Evolutionary conservation across 345 rosid species (phyloP).

Genomic region (Syzygium grande): DNA sequence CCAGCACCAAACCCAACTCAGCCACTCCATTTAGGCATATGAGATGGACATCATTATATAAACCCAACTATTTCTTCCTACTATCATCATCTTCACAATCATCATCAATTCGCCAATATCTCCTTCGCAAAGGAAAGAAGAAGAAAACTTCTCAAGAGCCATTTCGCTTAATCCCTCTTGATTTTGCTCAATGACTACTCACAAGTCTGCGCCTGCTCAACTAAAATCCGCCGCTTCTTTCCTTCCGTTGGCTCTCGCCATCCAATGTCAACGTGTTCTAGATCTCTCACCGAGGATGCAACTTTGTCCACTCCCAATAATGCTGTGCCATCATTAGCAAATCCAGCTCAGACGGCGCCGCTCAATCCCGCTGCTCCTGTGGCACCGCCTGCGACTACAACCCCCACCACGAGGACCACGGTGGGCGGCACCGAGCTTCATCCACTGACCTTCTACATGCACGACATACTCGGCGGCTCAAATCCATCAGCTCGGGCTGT

Average conservation of each 20-base stretch:
- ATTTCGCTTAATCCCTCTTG: background rate
- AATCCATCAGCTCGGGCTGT: slow-evolving; percentile 70
- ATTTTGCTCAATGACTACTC: slow-evolving; percentile 16
- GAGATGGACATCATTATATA: background rate
- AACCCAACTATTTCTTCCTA: background rate
- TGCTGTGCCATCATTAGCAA: background rate
- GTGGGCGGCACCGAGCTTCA: slow-evolving; percentile 12
- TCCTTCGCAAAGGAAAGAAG: background rate
- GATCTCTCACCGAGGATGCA: slow-evolving; percentile 23
- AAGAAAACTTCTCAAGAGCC: background rate
- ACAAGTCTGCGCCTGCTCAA: background rate
- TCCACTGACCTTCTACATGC: slow-evolving; percentile 59
- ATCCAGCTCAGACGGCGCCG: background rate
- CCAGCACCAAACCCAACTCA: background rate
- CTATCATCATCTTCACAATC: background rate
- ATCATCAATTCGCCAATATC: background rate
- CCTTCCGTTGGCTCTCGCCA: slow-evolving; percentile 21
- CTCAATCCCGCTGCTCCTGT: background rate
- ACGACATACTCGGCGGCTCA: slow-evolving; percentile 72
- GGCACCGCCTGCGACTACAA: background rate
- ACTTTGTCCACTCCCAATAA: slow-evolving; percentile 1
- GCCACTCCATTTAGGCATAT: background rate
- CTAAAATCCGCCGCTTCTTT: background rate
- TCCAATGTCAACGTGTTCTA: slow-evolving; percentile 15
- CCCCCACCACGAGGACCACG: background rate